A percentile compares a stretch with the other conserved stretches of the same genome.
phyloP scores from a whole-genome alignment of 176 grass and related monocot species.

The Cocos nucifera region DNA sequence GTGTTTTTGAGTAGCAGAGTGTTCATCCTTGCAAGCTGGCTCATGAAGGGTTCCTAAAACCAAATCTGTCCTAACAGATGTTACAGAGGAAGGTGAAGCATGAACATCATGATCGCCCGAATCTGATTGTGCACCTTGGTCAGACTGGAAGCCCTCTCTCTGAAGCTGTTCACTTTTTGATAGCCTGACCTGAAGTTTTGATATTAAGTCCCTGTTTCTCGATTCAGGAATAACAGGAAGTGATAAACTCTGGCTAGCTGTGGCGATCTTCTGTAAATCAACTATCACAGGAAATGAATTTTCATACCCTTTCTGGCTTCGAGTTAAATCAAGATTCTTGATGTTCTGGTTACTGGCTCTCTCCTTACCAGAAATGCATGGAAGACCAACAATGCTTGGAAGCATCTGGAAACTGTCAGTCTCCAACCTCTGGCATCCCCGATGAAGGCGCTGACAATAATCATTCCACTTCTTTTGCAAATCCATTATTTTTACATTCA shows the following conservation, averaged over 20 bases:
- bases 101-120: conserved; percentile 15
- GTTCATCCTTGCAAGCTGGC: conserved; percentile 34
- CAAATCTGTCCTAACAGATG: conserved; percentile 68
- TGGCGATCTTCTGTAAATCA: conserved; percentile 8
- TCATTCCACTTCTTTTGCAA: conserved; percentile 78
- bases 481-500: conserved; percentile 58
- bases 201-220: conserved; percentile 48
- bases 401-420: conserved; percentile 28
- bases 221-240: conserved; percentile 33
- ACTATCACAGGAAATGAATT: conserved; percentile 27
- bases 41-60: conserved; percentile 56
- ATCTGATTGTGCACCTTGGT: conserved; percentile 16
- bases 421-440: conserved; percentile 29
- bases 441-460: conserved; percentile 42
- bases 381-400: conserved; percentile 25
- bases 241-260: conserved; percentile 39
- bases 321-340: conserved; percentile 18
- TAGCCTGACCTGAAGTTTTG: conserved; percentile 37
- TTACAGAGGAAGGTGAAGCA: conserved; percentile 41
- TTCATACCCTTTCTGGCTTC: background rate
- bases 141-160: conserved; percentile 20
- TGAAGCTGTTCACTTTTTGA: conserved; percentile 50
- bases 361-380: conserved; percentile 15
- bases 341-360: conserved; percentile 24
- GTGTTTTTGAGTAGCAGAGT: conserved; percentile 10